These are phyloP conservation scores for Mesembryanthemum crystallinum DNA, from an alignment of 148 eudicot genomes.

Conservation along the genomic window DNA sequence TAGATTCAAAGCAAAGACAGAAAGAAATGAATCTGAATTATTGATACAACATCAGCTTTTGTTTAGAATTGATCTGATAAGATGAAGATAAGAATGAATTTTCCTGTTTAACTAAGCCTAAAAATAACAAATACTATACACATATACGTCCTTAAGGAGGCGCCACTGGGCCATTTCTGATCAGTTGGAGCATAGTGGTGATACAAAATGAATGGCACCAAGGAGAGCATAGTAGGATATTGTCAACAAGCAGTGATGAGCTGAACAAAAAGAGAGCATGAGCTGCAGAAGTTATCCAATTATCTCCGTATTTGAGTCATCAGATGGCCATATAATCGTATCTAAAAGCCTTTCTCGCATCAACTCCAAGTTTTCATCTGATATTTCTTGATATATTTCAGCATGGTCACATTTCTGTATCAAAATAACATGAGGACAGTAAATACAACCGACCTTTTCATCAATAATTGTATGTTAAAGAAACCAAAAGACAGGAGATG, in stretches of 20 bases:
- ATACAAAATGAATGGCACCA: not conserved
- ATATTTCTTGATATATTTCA: conserved; percentile 70
- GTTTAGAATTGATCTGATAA: too few relatives aligned
- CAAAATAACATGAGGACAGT: not conserved
- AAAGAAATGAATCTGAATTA: too few relatives aligned
- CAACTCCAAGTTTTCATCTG: conserved; percentile 88
- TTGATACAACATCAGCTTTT: conserved; percentile 13
- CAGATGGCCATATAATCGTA: conserved; percentile 86
- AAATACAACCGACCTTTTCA: not conserved
- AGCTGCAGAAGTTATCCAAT: conserved; percentile 31
- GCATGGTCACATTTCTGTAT: conserved; percentile 81
- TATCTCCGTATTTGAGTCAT: conserved; percentile 70
- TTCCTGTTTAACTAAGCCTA: conserved; percentile 17
- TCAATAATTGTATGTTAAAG: not conserved
- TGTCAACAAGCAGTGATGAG: not conserved
- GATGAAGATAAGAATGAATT: conserved; percentile 14
- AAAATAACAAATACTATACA: conserved; percentile 20
- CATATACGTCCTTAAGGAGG: conserved; percentile 11
- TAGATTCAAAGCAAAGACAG: too few relatives aligned
- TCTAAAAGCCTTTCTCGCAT: conserved; percentile 93
- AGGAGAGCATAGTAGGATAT: not conserved
- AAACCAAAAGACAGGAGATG: not conserved
- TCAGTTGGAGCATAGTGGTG: not conserved
- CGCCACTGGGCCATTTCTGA: conserved; percentile 10
- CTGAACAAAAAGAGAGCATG: not conserved